Conservation (phyloP, 306 rosid species). For the Cucumis melo region DNA sequence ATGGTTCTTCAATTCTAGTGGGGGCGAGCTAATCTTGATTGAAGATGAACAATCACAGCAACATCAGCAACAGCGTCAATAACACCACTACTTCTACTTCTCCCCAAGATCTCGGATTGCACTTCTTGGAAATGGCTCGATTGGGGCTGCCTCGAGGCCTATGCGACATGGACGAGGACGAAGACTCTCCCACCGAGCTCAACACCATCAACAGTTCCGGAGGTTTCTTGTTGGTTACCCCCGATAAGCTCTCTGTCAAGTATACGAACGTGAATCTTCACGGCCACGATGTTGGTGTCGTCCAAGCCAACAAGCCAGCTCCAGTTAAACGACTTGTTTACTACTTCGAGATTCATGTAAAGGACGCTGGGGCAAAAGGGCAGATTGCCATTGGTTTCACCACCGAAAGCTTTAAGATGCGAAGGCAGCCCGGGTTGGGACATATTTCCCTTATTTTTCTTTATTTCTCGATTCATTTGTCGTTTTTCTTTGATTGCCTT, state of each 20-base stretch:
- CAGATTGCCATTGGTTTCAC: slow-evolving; percentile 89
- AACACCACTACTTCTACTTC: background rate
- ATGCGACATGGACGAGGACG: slow-evolving; percentile 42
- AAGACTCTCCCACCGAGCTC: slow-evolving; percentile 66
- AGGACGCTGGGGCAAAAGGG: slow-evolving; percentile 85
- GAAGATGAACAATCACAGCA: slow-evolving; percentile 27
- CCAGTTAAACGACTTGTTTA: slow-evolving; percentile 67
- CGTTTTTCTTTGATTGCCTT: background rate
- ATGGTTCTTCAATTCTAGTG: slow-evolving; percentile 30
- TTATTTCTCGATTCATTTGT: background rate
- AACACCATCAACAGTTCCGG: slow-evolving; percentile 92
- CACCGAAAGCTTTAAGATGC: slow-evolving; percentile 76
- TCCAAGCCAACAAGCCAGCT: slow-evolving; percentile 72
- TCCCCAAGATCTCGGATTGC: slow-evolving; percentile 41
- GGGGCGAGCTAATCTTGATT: slow-evolving; percentile 7
- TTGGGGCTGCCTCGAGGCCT: slow-evolving; percentile 22
- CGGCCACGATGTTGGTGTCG: slow-evolving; percentile 92
- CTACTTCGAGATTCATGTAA: slow-evolving; percentile 80
- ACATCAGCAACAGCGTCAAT: background rate
- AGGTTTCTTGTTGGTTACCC: slow-evolving; percentile 62
- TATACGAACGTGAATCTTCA: slow-evolving; percentile 62
- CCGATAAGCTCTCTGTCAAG: slow-evolving; percentile 78
- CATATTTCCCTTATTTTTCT: background rate
- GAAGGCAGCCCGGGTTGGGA: slow-evolving; percentile 85
- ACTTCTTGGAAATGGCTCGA: slow-evolving; percentile 50